phyloP scores from a whole-genome alignment of 495 filamentous ascomycete genomes.

The Penicillium bialowiezense region DNA sequence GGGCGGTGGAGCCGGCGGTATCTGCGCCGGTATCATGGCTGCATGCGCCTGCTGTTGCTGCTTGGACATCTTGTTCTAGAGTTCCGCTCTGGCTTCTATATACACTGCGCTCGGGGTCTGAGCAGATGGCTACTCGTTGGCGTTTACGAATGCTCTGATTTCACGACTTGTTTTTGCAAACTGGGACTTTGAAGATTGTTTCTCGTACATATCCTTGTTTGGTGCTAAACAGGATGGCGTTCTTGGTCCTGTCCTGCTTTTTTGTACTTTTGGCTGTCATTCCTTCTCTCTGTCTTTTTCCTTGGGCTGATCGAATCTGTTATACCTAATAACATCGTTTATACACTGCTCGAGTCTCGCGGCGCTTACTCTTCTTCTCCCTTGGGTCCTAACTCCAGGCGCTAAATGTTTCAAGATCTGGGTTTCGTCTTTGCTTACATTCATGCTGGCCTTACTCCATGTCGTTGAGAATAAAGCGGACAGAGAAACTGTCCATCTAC shows the following conservation, averaged over 20 bases:
- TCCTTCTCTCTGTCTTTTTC: background rate
- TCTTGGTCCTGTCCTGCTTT: background rate
- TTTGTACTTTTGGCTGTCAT: no score
- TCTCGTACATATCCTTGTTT: constrained; percentile 14
- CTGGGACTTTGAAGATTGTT: background rate
- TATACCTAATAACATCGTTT: no score
- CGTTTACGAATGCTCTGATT: background rate
- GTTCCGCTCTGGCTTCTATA: background rate
- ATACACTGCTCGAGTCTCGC: no score
- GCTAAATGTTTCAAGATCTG: no score
- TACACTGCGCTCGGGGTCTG: background rate
- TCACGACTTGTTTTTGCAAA: constrained; percentile 1
- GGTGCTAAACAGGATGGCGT: constrained; percentile 20
- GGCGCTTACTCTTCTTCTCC: no score
- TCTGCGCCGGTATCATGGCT: constrained; percentile 48
- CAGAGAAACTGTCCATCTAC: no score
- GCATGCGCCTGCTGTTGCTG: constrained; percentile 53
- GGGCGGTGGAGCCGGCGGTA: constrained; percentile 32
- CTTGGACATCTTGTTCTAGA: constrained; percentile 52
- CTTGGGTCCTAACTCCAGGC: no score
- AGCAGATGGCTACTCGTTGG: background rate
- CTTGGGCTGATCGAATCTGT: background rate
- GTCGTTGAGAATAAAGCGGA: no score
- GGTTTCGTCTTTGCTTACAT: no score
- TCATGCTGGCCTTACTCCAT: no score